A percentile compares a stretch with the other conserved stretches of the same genome.
Conservation (phyloP, 768 basidiomycete species). For the Russula ochroleuca region DNA sequence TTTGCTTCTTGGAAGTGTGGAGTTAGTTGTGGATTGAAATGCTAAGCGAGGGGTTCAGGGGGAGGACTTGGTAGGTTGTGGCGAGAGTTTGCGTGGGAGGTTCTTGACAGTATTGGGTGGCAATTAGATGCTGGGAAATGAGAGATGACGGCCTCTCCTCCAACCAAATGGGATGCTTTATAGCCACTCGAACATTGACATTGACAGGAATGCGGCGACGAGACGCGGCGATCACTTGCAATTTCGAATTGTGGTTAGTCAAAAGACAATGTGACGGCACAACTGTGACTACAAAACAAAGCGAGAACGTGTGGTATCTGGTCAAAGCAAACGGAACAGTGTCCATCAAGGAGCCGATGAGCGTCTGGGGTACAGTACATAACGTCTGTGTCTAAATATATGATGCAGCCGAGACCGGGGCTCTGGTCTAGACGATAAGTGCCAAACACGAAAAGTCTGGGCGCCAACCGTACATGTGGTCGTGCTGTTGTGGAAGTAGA, state of each 20-base stretch:
- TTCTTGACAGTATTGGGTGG: neutral
- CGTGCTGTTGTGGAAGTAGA: neutral
- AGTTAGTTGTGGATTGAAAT: neutral
- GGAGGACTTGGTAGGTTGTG: constrained; percentile 6
- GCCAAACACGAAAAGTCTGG: neutral
- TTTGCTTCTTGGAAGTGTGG: neutral
- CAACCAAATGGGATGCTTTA: neutral
- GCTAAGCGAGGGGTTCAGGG: neutral
- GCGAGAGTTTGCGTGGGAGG: constrained; percentile 7
- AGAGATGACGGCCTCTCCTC: neutral
- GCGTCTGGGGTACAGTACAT: neutral
- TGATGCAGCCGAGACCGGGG: neutral
- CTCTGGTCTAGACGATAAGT: neutral
- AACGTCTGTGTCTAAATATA: neutral
- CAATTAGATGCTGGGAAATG: neutral
- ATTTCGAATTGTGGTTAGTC: neutral
- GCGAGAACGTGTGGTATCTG: neutral
- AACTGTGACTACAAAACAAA: neutral
- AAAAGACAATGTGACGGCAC: neutral
- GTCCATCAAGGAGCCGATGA: neutral
- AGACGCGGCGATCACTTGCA: neutral
- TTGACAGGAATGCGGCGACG: neutral
- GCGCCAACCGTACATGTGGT: neutral
- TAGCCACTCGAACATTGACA: neutral
- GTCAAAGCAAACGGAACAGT: neutral